Conservation (phyloP, 2,329 filamentous ascomycete species). For the Ascochyta rabiei region DNA sequence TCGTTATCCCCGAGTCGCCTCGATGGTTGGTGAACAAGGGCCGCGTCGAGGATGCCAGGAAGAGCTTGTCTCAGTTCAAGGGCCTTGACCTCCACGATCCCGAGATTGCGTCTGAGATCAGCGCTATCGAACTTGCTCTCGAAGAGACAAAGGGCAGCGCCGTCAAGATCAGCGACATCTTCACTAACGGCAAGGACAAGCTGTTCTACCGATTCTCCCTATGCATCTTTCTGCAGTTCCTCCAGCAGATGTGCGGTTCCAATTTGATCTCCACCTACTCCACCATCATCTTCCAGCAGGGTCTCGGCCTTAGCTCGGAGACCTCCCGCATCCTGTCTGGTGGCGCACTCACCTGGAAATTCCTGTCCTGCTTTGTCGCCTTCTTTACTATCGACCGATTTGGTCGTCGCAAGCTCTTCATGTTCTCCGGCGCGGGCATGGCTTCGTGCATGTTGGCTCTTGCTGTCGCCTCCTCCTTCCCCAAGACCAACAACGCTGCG, state of each 20-base stretch:
- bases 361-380: constrained; percentile 64
- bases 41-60: constrained; percentile 68
- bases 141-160: constrained; percentile 61
- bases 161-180: constrained; percentile 63
- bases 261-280: constrained; percentile 59
- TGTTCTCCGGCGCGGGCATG: constrained; percentile 61
- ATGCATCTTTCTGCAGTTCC: constrained; percentile 58
- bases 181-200: constrained; percentile 64
- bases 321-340: constrained; percentile 68
- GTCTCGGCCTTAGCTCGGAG: constrained; percentile 52
- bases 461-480: constrained; percentile 59
- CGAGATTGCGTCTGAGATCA: constrained; percentile 68
- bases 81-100: constrained; percentile 48
- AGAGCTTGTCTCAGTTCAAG: constrained; percentile 49
- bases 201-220: constrained; percentile 67
- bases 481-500: constrained; percentile 53
- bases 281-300: constrained; percentile 51
- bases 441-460: constrained; percentile 61
- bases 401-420: constrained; percentile 65
- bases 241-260: constrained; percentile 59
- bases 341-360: constrained; percentile 63
- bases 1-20: constrained; percentile 74
- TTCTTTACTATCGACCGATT: constrained; percentile 75
- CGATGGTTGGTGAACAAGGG: constrained; percentile 71
- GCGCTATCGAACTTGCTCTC: constrained; percentile 62